These are phyloP conservation scores for Didymella pomorum DNA, from an alignment of 2,329 filamentous ascomycete genomes.

Conservation along the genomic window DNA sequence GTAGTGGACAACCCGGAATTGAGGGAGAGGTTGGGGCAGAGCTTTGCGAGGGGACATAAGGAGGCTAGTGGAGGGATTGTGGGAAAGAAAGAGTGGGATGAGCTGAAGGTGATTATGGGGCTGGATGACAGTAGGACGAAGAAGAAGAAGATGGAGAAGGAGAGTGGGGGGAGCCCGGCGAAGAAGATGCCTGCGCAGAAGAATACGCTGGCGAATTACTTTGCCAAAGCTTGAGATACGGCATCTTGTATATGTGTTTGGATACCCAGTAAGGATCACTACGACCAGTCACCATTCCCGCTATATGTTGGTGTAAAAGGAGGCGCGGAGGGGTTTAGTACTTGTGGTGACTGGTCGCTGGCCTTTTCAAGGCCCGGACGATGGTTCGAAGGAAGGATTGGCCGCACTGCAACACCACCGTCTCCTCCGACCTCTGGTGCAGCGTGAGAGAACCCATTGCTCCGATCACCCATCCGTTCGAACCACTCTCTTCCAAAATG, in stretches of 20 bases:
- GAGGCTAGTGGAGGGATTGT: conserved; percentile 73
- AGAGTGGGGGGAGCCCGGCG: conserved; percentile 35
- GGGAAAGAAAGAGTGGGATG: conserved; percentile 67
- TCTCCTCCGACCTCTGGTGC: not conserved
- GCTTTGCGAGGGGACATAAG: conserved; percentile 72
- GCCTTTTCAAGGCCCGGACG: not conserved
- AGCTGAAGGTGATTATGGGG: conserved; percentile 66
- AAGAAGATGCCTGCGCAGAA: conserved; percentile 45
- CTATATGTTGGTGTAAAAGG: not conserved
- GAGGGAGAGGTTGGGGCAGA: conserved; percentile 64
- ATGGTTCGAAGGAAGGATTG: not conserved
- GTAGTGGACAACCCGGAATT: conserved; percentile 53
- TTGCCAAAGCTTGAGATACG: conserved; percentile 27
- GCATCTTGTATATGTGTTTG: not conserved
- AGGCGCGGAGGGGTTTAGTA: not conserved
- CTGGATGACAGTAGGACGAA: conserved; percentile 62
- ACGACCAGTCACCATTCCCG: not conserved
- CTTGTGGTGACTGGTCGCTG: not conserved
- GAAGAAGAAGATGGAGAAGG: conserved; percentile 37
- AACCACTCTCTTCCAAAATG: conserved; percentile 10
- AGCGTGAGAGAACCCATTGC: not conserved
- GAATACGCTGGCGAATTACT: conserved; percentile 48
- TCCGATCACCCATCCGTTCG: not conserved
- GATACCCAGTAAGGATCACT: not conserved
- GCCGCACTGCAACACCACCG: no score